phyloP scores from a whole-genome alignment of 2,329 filamentous ascomycete genomes.

The Venturia aucupariae region DNA sequence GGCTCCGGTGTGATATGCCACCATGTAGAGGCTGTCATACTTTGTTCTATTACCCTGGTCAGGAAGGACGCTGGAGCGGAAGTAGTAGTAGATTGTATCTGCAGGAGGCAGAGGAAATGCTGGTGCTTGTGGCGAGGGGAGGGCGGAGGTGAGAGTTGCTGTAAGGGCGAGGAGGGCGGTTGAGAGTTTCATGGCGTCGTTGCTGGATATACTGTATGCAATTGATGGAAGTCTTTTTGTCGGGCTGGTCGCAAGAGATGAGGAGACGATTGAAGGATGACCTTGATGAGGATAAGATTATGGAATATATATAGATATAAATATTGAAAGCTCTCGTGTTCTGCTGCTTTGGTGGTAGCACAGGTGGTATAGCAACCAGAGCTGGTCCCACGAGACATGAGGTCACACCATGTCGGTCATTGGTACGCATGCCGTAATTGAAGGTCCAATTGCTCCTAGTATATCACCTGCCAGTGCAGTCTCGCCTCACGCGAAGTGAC shows the following conservation, averaged over 20 bases:
- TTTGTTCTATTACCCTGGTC: conserved; percentile 15
- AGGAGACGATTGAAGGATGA: neutral
- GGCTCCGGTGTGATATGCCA: conserved; percentile 33
- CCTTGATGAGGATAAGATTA: neutral
- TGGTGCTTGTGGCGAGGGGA: neutral
- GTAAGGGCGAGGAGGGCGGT: neutral
- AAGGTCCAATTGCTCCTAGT: too few species aligned
- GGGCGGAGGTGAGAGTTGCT: neutral
- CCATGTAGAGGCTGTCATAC: conserved; percentile 30
- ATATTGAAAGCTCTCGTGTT: neutral
- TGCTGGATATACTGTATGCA: neutral
- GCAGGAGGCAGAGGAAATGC: neutral
- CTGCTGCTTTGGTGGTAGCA: neutral
- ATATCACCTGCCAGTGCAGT: too few species aligned
- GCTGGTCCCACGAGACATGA: neutral
- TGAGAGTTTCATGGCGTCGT: neutral
- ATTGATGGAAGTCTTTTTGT: neutral
- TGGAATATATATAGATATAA: neutral
- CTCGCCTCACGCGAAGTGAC: neutral
- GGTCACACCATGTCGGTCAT: neutral
- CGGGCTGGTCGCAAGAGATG: neutral
- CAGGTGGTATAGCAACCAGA: neutral
- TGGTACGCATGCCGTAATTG: neutral
- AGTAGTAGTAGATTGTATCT: conserved; percentile 6
- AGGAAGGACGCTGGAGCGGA: neutral